Base-by-base conservation (phyloP, 2,329 filamentous ascomycete species). In the Alternaria sp. region DNA sequence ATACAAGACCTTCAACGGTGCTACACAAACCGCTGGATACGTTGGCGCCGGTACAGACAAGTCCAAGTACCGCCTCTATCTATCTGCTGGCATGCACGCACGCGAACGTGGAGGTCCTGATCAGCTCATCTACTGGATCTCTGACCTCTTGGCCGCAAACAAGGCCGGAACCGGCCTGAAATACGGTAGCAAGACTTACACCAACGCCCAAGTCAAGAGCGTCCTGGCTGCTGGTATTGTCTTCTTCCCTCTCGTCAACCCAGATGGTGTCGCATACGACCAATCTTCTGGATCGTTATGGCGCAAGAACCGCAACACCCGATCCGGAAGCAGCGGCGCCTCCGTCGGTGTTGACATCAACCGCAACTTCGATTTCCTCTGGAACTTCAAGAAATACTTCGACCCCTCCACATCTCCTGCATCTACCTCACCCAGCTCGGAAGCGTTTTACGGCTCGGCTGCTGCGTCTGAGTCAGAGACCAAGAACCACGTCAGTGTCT, bases 91-190 rank as follows among this genome's bases (percentile, higher is more conserved):
- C 26, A 82, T 87, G 47, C 86, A 88, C 66, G 84, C 86, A 8
- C 84, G 86, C 24, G 86, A 88, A 74, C 83, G 86, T 9, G 86
- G 86, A 26, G 84, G 82, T 0, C 81, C 86, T 0, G 86, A 88
- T 68, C 80, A 84, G 59, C 77, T 88, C 14, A 73, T 88, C 43
- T 87, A 87, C 78, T 87, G 86, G 75, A 78, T 87, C 30, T 78
- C 84, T 0, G 86, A 88, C 68, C 78, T 88, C 4, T 80, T 88
- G 4, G 81, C 81, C 47, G 86, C 86, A 18, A 80, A 83, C 64
- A 80, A 82, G 66, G 75, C 80, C 34, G 79, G 81, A 22, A 79
- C 76, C 4, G 86, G 85, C 7, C 69, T 88, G 9, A 79, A 74
- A 2, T 88, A 86, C 65, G 86, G 85, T 46, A 77, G 75, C 54